Conservation (phyloP, 1,284 basidiomycete genomes). For the Hemileia vastatrix region DNA sequence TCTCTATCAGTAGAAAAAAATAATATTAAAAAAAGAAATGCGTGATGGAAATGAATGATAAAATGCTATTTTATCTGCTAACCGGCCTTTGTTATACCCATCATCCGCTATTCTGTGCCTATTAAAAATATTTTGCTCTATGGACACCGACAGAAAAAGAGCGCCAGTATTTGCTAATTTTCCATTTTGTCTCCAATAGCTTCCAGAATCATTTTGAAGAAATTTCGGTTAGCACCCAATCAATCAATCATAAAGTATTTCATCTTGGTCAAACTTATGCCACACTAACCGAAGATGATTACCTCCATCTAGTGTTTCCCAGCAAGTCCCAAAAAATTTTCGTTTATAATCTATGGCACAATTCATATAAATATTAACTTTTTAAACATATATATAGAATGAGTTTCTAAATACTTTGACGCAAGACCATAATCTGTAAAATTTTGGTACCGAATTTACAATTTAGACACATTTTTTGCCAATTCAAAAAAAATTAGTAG, state of each 20-base stretch:
- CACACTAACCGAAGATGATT: background rate
- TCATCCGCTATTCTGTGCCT: background rate
- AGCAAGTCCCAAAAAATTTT: background rate
- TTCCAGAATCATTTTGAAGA: too few species aligned
- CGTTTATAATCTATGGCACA: background rate
- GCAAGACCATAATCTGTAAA: background rate
- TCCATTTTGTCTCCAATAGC: background rate
- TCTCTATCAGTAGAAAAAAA: background rate
- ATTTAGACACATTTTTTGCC: too few species aligned
- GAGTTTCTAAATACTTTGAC: background rate
- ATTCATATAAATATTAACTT: background rate
- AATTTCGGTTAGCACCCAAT: too few species aligned
- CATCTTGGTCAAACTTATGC: too few species aligned
- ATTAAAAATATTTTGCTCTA: background rate
- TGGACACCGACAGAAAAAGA: background rate
- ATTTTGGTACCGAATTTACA: too few species aligned
- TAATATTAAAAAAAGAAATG: too few species aligned
- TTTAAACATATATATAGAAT: background rate
- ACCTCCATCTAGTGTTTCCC: background rate
- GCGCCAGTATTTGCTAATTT: background rate
- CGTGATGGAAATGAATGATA: too few species aligned
- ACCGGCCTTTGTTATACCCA: background rate
- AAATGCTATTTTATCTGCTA: too few species aligned
- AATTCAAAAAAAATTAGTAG: too few species aligned
- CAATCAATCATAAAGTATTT: too few species aligned